These are phyloP conservation scores for Moniliophthora roreri DNA, from an alignment of 1,284 basidiomycete genomes.

Conservation along the genomic window DNA sequence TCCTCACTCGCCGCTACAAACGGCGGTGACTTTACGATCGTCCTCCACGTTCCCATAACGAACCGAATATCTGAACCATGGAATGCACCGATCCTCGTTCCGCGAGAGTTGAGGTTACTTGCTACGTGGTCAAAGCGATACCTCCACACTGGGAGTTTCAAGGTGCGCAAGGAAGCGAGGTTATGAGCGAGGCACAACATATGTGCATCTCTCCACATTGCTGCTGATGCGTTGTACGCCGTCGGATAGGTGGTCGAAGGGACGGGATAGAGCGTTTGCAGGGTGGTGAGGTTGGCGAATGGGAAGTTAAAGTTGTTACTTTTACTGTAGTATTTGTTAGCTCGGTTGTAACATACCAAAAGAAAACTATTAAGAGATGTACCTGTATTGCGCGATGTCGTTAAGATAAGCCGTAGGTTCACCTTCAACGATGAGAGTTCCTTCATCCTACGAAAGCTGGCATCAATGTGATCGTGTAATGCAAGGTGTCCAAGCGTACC, in stretches of 20 bases:
- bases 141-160: slow-evolving; percentile 39
- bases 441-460: slow-evolving; percentile 34
- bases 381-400: slow-evolving; percentile 36
- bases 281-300: slow-evolving; percentile 22
- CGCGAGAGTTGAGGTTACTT: slow-evolving; percentile 38
- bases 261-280: slow-evolving; percentile 28
- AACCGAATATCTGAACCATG: slow-evolving; percentile 42
- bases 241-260: slow-evolving; percentile 27
- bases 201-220: slow-evolving; percentile 45
- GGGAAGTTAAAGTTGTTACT: slow-evolving; percentile 46
- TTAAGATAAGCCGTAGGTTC: slow-evolving; percentile 40
- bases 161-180: slow-evolving; percentile 36
- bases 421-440: slow-evolving; percentile 40
- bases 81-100: slow-evolving; percentile 40
- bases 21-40: slow-evolving; percentile 28
- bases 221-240: slow-evolving; percentile 32
- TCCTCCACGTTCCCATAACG: slow-evolving; percentile 38
- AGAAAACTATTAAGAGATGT: slow-evolving; percentile 1
- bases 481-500: slow-evolving; percentile 17
- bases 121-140: slow-evolving; percentile 44
- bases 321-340: slow-evolving; percentile 25
- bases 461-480: neutral
- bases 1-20: slow-evolving; percentile 35
- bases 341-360: neutral
- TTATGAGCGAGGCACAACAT: slow-evolving; percentile 46